Conservation (phyloP, 2,329 filamentous ascomycete species). For the Sporothrix protearum region DNA sequence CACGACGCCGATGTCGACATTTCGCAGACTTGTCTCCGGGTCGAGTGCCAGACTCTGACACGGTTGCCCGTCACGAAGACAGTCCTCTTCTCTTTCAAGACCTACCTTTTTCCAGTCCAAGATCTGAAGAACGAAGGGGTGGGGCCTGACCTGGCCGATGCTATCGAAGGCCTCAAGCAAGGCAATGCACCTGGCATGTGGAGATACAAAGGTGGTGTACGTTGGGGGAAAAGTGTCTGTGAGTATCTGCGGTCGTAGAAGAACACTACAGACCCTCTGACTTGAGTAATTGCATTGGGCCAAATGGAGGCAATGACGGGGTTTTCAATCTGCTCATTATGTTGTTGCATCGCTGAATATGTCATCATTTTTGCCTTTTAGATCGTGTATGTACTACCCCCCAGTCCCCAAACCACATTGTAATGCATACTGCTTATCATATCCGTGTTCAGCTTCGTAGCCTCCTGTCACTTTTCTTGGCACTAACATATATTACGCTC, state of each 20-base stretch:
- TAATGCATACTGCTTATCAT: no score
- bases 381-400: neutral
- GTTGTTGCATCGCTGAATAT: no score
- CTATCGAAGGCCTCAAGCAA: slow-evolving; percentile 49
- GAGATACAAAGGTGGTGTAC: slow-evolving; percentile 48
- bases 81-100: slow-evolving; percentile 56
- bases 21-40: slow-evolving; percentile 41
- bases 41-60: slow-evolving; percentile 52
- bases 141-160: slow-evolving; percentile 46
- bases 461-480: neutral
- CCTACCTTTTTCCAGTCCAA: slow-evolving; percentile 48
- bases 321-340: no score
- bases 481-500: no score
- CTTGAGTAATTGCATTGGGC: neutral
- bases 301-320: neutral
- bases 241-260: slow-evolving; percentile 41
- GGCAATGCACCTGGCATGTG: slow-evolving; percentile 55
- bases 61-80: slow-evolving; percentile 46
- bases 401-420: no score
- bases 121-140: slow-evolving; percentile 50
- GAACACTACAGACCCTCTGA: neutral
- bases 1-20: slow-evolving; percentile 41
- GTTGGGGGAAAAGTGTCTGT: slow-evolving; percentile 48
- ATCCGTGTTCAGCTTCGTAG: neutral
- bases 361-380: neutral